Evolutionary conservation across 768 basidiomycete genomes (phyloP).

Genomic region (Agrocybe chaxingu): DNA sequence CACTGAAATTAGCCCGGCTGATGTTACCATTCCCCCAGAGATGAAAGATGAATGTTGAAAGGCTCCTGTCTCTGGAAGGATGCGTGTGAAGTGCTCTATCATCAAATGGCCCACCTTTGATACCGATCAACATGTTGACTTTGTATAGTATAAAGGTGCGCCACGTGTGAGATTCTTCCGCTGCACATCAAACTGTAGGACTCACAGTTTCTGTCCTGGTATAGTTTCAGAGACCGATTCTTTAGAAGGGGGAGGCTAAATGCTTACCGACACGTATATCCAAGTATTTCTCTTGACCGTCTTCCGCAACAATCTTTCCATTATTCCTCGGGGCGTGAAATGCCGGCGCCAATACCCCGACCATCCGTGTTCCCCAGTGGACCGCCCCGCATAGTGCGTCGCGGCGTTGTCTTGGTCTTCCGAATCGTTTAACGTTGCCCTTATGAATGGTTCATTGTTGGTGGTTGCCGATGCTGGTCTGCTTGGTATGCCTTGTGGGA

Average conservation of each 20-base stretch:
- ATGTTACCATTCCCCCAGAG: slow-evolving; percentile 57
- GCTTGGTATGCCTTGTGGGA: slow-evolving; percentile 32
- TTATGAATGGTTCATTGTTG: slow-evolving; percentile 15
- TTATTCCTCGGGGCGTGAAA: slow-evolving; percentile 49
- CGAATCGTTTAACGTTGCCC: slow-evolving; percentile 11
- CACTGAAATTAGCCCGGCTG: slow-evolving; percentile 63
- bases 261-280: slow-evolving; percentile 62
- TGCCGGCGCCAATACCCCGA: slow-evolving; percentile 36
- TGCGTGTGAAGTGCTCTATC: not conserved
- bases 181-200: not conserved
- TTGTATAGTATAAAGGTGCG: not conserved
- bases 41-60: slow-evolving; percentile 70
- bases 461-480: slow-evolving; percentile 3
- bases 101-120: slow-evolving; percentile 42
- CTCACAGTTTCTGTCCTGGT: slow-evolving; percentile 53
- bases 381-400: slow-evolving; percentile 38
- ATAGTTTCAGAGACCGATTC: not conserved
- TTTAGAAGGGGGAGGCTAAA: not conserved
- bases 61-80: slow-evolving; percentile 40
- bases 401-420: slow-evolving; percentile 28
- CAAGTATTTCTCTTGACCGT: slow-evolving; percentile 60
- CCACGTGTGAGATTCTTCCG: slow-evolving; percentile 1
- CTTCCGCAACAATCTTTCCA: slow-evolving; percentile 53
- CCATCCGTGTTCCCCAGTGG: slow-evolving; percentile 30
- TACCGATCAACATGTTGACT: slow-evolving; percentile 68